Evolutionary conservation across 1,139 yeast species (phyloP), one percentile per base, ranked within the genome.

Genomic region (Nadsonia starkeyi-henricii): DNA sequence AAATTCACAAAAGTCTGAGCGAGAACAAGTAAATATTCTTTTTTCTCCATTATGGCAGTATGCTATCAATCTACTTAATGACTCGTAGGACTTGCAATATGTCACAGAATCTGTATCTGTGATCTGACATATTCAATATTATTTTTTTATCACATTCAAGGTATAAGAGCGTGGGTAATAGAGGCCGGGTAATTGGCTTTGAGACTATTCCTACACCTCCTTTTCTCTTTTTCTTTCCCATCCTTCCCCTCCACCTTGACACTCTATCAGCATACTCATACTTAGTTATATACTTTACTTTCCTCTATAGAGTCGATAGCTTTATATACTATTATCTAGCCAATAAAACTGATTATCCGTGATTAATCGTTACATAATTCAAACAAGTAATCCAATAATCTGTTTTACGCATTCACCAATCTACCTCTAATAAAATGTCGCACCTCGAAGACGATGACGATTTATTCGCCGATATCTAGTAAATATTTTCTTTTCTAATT

Each of bases 1-100:
- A 91, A 91, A 54, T 76, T 74, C 49, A 84, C 79, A 61, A 85
- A 86, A 47, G 81, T 77, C 63, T 89, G 96, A 5, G 96, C 95
- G 62, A 91, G 73, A 62, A 82, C 78, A 43, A 91, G 71, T 52
- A 91, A 65, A 62, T 86, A 91, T 51, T 74, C 72, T 63, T 61
- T 63, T 33, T 33, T 33, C 28, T 23, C 28, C 28, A 23, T 23
- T 5, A 9, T 9, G 9, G 28, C 28, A 23, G 9, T 23, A 23
- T 5, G 9, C 5, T 5, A 5, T 9, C 8, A 23, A 5, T 23
- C 9, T 23, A 23, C 28, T 23, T 23, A 9, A 9, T 23, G 28
- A 9, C 8, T 23, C 8, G 28, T 23, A 23, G 28, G 9, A 23
- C 28, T 23, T 23, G 28, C n/a, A n/a, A n/a, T n/a, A 23, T 23